Evolutionary conservation across 2,329 filamentous ascomycete species (phyloP).

Genomic region (Periconia digitata): DNA sequence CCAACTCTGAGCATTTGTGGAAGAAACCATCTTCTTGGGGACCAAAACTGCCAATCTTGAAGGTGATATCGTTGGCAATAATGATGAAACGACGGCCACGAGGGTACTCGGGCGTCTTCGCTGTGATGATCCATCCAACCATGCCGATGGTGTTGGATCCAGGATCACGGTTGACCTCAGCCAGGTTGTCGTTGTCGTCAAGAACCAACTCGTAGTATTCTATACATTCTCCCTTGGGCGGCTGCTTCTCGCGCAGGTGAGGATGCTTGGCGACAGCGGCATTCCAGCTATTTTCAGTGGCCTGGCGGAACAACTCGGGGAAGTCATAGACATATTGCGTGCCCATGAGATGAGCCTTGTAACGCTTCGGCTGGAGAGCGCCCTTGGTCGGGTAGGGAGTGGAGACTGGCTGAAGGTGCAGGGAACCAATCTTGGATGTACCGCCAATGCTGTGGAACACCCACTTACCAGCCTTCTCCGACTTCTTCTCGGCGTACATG

Average conservation of each 20-base stretch:
- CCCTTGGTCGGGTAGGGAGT: conserved; percentile 98
- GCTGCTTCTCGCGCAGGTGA: conserved; percentile 75
- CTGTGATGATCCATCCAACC: conserved; percentile 97
- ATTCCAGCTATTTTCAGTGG: conserved; percentile 92
- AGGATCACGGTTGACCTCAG: conserved; percentile 91
- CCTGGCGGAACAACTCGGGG: conserved; percentile 97
- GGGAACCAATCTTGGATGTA: conserved; percentile 89
- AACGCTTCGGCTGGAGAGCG: conserved; percentile 96
- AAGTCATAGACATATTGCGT: conserved; percentile 99
- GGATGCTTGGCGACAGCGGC: conserved; percentile 74
- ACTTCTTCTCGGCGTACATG: conserved; percentile 96
- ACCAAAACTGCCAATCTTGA: conserved; percentile 97
- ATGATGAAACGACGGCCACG: conserved; percentile 90
- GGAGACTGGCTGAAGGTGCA: conserved; percentile 88
- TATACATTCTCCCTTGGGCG: conserved; percentile 84
- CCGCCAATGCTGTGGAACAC: conserved; percentile 97
- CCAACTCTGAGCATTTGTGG: conserved; percentile 97
- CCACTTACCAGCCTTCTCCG: conserved; percentile 92
- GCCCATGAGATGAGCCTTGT: conserved; percentile 99
- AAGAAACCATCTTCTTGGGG: conserved; percentile 98
- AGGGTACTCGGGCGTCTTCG: conserved; percentile 93
- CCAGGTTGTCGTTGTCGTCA: conserved; percentile 87
- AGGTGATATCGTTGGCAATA: conserved; percentile 98
- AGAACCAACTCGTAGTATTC: conserved; percentile 93
- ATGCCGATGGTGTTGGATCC: conserved; percentile 96